Conservation (phyloP, 108 stramenopile species). For the Skeletonema marinoi region DNA sequence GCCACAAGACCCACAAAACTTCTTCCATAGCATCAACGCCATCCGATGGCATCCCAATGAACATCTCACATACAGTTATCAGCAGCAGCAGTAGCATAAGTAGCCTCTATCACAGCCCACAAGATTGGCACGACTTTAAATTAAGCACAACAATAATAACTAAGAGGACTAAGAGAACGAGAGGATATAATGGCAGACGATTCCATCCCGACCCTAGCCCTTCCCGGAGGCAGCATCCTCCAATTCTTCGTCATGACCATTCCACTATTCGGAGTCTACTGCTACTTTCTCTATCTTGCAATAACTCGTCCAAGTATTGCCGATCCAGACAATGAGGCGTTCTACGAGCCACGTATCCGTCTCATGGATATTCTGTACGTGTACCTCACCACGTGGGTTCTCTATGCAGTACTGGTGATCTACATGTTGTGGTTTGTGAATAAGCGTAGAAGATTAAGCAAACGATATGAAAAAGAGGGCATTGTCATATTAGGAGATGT, state of each 20-base stretch:
- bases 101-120: too few species aligned
- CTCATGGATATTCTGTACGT: slow-evolving; percentile 62
- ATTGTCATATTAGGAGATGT: slow-evolving; percentile 40
- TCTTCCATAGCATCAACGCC: too few species aligned
- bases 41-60: too few species aligned
- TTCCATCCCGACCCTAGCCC: slow-evolving; percentile 37
- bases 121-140: too few species aligned
- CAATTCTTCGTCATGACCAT: slow-evolving; percentile 62
- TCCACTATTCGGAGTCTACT: slow-evolving; percentile 59
- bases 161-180: too few species aligned
- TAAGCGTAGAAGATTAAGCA: slow-evolving; percentile 59
- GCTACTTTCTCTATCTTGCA: slow-evolving; percentile 67
- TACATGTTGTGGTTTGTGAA: slow-evolving; percentile 64
- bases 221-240: slow-evolving; percentile 46
- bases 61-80: too few species aligned
- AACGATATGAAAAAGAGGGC: slow-evolving; percentile 57
- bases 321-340: slow-evolving; percentile 34
- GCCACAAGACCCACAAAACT: too few species aligned
- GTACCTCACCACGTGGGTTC: slow-evolving; percentile 51
- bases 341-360: slow-evolving; percentile 35
- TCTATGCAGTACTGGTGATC: slow-evolving; percentile 44
- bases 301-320: slow-evolving; percentile 44
- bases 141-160: too few species aligned
- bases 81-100: too few species aligned
- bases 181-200: slow-evolving; percentile 9